Evolutionary conservation across 2,329 filamentous ascomycete genomes (phyloP), one percentile per base, ranked within the genome.

Genomic region (Colletotrichum phormii): DNA sequence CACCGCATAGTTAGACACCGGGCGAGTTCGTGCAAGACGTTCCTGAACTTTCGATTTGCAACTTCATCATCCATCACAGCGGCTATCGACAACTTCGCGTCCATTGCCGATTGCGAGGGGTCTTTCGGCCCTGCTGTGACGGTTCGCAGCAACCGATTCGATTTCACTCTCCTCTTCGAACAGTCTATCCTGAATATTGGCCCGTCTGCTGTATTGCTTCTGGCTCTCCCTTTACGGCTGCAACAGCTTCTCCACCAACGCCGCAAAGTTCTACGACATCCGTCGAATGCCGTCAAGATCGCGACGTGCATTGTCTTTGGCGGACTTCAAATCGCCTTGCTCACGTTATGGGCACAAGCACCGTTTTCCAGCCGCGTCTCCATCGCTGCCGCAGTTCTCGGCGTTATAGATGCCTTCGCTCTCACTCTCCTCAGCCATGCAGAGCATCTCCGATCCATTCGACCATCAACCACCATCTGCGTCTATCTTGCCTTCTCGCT

Each of bases 121-220:
- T 58, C 68, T 5, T 80, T 81, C 24, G 79, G 79, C 1, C 78
- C 79, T 9, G 69, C 66, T 13, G 46, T 35, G 31, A 59, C 29
- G 22, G 11, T 4, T 6, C 83, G 84, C 22, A 83, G 84, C 24
- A 80, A 83, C 51, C 78, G 84, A 18, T 86, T 86, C 67, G 88
- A 90, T 77, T 86, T 89, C 59, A 86, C 85, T 3, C 78, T 89
- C 15, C 83, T 85, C n/a, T 82, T 89, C 59, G 81, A 84, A 72
- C 80, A 83, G 29, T 80, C 78, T 35, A 75, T 83, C 59, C 78
- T 84, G 51, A 76, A 79, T 46, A 77, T 81, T 13, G 73, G 75
- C 2, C 82, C 81, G 1, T 79, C 80, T 5, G 75, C 76, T 15
- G 53, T 80, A 46, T 72, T 83, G 11, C 64, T 84, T 5, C 22